Base-by-base conservation (phyloP, 345 rosid species). In the Clarkia xantiana region DNA sequence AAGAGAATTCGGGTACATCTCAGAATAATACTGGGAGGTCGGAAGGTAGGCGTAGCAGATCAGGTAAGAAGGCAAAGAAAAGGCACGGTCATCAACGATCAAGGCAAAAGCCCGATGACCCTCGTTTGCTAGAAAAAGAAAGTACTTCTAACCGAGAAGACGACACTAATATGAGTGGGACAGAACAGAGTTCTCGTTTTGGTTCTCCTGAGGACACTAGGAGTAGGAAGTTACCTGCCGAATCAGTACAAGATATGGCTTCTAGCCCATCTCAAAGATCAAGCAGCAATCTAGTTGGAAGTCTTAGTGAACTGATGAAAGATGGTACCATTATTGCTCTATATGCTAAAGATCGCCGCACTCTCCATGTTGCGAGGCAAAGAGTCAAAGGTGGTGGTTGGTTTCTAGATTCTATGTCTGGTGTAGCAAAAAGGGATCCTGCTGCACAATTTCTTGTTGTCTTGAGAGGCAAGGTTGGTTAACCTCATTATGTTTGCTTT, bases 301-400 rank as follows among this genome's bases (percentile, higher is more conserved):
- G 62, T 44, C 68, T 84, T 45, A 65, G 62, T 50, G 88, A 84
- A 52, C 12, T 74, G 60, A 77, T 84, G 63, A 93, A 82, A 73
- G 95, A 93, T 64, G 97, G 99, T 44, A 73, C 62, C 63, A 94
- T 93, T 43, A 67, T 93, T 65, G 96, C 97, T 48, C 63, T 93
- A 45, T 79, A 84, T 56, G 80, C 82, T 13, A 93, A 80, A 77
- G 97, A 82, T 60, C 62, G 53, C 39, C 62, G 79, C 15, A 74
- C 75, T 3, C 81, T 87, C 49, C 91, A 87, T 61, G 81, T 93
- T 46, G 82, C 99, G 45, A 76, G 97, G 64, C 95, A 84, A 74
- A 80, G 96, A 72, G 81, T 71, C 42, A 93, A 82, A 82, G 94
- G 91, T 10, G 96, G 96, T 51, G 97, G 99, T 45, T 93, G 99